Evolutionary conservation across 2,329 filamentous ascomycete species (phyloP), one percentile per base, ranked within the genome.

Genomic region (Neofusicoccum parvum): DNA sequence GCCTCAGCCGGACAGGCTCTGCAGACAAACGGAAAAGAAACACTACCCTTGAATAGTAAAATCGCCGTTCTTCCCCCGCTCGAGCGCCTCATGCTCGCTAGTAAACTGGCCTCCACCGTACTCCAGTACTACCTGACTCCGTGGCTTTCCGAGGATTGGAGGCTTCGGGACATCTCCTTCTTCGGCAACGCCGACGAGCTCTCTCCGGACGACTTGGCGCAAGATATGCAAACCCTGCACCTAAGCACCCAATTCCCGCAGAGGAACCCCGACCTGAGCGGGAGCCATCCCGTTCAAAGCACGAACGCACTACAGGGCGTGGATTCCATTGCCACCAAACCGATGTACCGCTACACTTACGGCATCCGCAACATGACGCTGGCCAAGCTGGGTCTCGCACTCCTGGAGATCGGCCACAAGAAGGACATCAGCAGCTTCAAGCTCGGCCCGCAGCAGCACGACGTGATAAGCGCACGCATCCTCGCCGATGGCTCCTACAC

Each of bases 381-480:
- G 10, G 72, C 72, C 54, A 71, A 67, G 43, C 69, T 73, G 2
- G 72, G 72, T 1, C 67, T 73, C 3, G 72, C 72, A 1, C 58
- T 74, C 3, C 70, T 73, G 3, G 72, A 74, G 45, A 69, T 74
- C 1, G 69, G 69, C 1, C 67, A 72, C 32, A 73, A 72, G 70
- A 68, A 69, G 46, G 66, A 70, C 0, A 65, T 73, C 2, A 69
- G 70, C 41, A 60, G 64, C 50, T 63, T 73, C 15, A 70, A 68
- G 50, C 66, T 58, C 17, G 53, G 37, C 20, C 36, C 37, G 15
- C n/a, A 43, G 27, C 36, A 58, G 15, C 53, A 58, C 20, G 53
- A 58, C 10, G 53, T 58, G n/a, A 43, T 58, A 7, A 58, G 37
- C 23, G 53, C 37, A 32, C 53, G 53, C 11, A 58, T 58, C 11